Evolutionary conservation across 1,284 basidiomycete species (phyloP).

Genomic region (Amylostereum chailletii): DNA sequence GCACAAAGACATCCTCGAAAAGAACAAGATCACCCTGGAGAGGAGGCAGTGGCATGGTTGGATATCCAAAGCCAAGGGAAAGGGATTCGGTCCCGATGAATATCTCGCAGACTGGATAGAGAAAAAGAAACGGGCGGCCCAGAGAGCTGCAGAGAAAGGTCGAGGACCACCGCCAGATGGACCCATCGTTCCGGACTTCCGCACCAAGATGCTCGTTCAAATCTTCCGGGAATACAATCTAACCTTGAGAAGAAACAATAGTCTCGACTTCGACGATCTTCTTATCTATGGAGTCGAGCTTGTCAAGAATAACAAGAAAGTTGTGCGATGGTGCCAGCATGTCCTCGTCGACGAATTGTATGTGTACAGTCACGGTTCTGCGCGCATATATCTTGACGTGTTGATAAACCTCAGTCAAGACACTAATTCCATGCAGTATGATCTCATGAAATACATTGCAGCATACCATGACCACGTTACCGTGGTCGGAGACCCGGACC

Average conservation of each 20-base stretch:
- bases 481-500: conserved; percentile 90
- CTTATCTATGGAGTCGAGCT: conserved; percentile 73
- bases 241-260: conserved; percentile 53
- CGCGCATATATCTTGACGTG: conserved; percentile 3
- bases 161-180: no score
- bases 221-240: conserved; percentile 69
- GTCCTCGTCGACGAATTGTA: conserved; percentile 89
- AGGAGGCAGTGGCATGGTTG: conserved; percentile 49
- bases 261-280: conserved; percentile 88
- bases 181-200: conserved; percentile 10
- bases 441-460: conserved; percentile 74
- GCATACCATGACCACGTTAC: conserved; percentile 52
- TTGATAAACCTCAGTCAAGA: conserved; percentile 52
- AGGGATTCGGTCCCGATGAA: conserved; percentile 48
- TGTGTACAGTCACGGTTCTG: conserved; percentile 19
- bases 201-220: conserved; percentile 36
- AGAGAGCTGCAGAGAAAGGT: conserved; percentile 1
- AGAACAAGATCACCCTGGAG: conserved; percentile 48
- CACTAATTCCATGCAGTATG: conserved; percentile 82
- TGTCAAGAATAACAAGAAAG: conserved; percentile 46
- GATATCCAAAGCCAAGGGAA: conserved; percentile 81
- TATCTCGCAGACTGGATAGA: conserved; percentile 20
- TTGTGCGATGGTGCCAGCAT: conserved; percentile 62
- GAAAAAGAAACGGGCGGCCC: conserved; percentile 11
- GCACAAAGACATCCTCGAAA: conserved; percentile 38